Conservation (phyloP, 345 rosid species). For the Odontarrhena argentea region DNA sequence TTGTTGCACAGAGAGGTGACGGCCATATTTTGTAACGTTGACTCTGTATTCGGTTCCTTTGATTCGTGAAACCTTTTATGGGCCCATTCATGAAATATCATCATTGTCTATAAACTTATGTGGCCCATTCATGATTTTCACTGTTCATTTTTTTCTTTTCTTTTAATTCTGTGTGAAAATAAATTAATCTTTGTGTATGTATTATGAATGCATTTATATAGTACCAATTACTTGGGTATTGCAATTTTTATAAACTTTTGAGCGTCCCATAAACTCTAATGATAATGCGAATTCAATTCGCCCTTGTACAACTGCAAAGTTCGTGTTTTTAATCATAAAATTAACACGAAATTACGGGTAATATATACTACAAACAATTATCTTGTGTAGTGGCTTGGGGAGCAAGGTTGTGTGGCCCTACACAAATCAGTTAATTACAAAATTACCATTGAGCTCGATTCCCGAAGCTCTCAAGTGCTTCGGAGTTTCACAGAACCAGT, state of each 20-base stretch:
- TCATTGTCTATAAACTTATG: constrained; percentile 5
- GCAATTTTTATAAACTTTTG: too few relatives aligned
- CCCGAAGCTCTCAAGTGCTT: constrained; percentile 36
- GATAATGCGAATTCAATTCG: too few relatives aligned
- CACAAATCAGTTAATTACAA: constrained; percentile 36
- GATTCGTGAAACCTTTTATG: constrained; percentile 13
- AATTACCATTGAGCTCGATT: constrained; percentile 39
- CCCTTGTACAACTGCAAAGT: too few relatives aligned
- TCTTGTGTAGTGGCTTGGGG: constrained; percentile 47
- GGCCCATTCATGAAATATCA: constrained; percentile 4
- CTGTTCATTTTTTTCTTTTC: neutral
- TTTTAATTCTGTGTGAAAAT: too few relatives aligned
- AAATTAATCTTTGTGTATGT: too few relatives aligned
- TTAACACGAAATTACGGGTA: constrained; percentile 2
- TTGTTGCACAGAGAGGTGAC: constrained; percentile 37
- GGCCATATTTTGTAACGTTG: constrained; percentile 47
- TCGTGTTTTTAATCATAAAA: constrained; percentile 2
- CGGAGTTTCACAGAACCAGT: constrained; percentile 26
- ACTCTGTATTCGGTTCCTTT: constrained; percentile 39
- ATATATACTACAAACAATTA: neutral
- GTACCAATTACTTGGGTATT: too few relatives aligned
- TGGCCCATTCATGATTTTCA: neutral
- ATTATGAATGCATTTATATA: too few relatives aligned
- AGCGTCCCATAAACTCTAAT: too few relatives aligned
- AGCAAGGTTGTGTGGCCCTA: constrained; percentile 46